Conservation (phyloP, 169 alveolate genomes). For the Pseudocohnilembus persalinus region DNA sequence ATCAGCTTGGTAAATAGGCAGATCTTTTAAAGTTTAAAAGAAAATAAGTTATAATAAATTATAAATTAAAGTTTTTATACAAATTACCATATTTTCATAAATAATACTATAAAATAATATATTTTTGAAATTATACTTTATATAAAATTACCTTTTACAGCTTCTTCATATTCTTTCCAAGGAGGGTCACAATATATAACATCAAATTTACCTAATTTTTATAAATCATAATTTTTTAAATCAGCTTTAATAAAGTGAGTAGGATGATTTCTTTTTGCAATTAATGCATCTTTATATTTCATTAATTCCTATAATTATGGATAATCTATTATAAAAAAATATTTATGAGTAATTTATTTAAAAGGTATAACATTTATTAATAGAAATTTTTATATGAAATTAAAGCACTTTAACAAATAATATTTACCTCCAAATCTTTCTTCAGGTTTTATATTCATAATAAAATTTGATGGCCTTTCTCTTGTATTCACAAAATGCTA, state of each 20-base stretch:
- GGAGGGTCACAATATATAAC: constrained; percentile 94
- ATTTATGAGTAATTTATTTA: background rate
- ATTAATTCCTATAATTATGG: constrained; percentile 89
- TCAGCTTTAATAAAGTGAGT: constrained; percentile 86
- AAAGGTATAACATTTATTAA: background rate
- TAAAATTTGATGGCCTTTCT: constrained; percentile 91
- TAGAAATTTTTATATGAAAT: background rate
- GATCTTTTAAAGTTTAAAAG: background rate
- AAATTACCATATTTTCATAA: too few species aligned
- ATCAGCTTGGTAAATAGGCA: background rate
- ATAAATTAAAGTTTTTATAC: constrained; percentile 73
- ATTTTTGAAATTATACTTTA: constrained; percentile 38
- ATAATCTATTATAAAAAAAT: constrained; percentile 43
- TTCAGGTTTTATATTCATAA: constrained; percentile 86
- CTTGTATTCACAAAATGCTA: constrained; percentile 91
- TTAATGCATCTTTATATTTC: constrained; percentile 83
- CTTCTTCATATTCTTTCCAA: constrained; percentile 83
- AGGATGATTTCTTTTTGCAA: constrained; percentile 88
- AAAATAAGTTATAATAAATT: constrained; percentile 32
- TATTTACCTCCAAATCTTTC: constrained; percentile 69
- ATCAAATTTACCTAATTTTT: constrained; percentile 88
- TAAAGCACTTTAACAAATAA: background rate
- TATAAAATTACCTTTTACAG: constrained; percentile 59
- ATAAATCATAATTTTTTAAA: constrained; percentile 80
- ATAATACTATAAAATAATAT: too few species aligned